These are phyloP conservation scores for Reticulascus tulasneorum DNA, from an alignment of 2,329 filamentous ascomycete species.

Conservation along the genomic window DNA sequence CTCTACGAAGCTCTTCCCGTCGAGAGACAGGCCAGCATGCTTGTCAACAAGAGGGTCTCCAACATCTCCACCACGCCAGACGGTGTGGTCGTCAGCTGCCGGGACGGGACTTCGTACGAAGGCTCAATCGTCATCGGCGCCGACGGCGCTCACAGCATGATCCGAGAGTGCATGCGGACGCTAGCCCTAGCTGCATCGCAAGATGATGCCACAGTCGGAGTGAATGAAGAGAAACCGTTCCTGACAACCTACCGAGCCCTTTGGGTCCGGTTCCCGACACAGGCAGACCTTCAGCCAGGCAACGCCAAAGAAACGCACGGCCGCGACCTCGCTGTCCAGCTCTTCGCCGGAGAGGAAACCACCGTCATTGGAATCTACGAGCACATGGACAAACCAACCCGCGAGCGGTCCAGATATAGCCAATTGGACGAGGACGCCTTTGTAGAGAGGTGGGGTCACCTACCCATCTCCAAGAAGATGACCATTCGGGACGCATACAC, in stretches of 20 bases:
- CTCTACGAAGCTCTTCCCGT: slow-evolving; percentile 24
- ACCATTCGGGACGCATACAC: slow-evolving; percentile 22
- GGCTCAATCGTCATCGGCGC: slow-evolving; percentile 37
- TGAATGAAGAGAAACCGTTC: slow-evolving; percentile 9
- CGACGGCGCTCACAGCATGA: slow-evolving; percentile 36
- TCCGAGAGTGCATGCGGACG: slow-evolving; percentile 26
- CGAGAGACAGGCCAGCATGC: slow-evolving; percentile 19
- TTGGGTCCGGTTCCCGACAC: slow-evolving; percentile 12
- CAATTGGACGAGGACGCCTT: slow-evolving; percentile 23
- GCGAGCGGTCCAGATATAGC: slow-evolving; percentile 21
- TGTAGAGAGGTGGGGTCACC: slow-evolving; percentile 18
- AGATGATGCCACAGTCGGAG: background rate
- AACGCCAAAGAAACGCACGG: slow-evolving; percentile 12
- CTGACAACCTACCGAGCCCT: slow-evolving; percentile 18
- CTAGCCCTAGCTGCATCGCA: slow-evolving; percentile 4
- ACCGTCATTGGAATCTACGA: slow-evolving; percentile 23
- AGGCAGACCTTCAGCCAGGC: slow-evolving; percentile 4
- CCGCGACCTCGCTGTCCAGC: slow-evolving; percentile 17
- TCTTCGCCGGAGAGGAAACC: slow-evolving; percentile 18
- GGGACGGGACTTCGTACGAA: slow-evolving; percentile 27
- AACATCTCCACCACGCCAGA: slow-evolving; percentile 15
- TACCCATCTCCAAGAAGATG: slow-evolving; percentile 18
- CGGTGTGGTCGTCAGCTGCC: slow-evolving; percentile 24
- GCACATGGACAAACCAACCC: slow-evolving; percentile 19
- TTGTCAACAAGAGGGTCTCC: slow-evolving; percentile 19